These are phyloP conservation scores for Podila verticillata DNA, from an alignment of 192 early-diverging fungal genomes.

Conservation along the genomic window DNA sequence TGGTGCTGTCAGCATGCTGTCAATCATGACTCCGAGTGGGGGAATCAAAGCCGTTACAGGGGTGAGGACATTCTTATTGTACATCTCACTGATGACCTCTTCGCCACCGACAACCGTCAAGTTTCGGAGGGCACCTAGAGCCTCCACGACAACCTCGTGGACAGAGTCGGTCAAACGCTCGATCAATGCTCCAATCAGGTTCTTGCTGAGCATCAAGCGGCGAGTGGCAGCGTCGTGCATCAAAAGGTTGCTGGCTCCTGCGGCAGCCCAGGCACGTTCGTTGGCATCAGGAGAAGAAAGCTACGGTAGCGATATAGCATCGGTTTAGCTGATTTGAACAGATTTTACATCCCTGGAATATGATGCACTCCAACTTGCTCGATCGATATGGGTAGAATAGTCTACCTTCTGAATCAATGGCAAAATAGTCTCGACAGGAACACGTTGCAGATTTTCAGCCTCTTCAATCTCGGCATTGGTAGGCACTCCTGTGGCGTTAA, in stretches of 20 bases:
- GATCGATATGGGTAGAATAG: background rate
- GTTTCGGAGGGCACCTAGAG: slow-evolving; percentile 78
- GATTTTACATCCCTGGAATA: background rate
- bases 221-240: slow-evolving; percentile 70
- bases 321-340: background rate
- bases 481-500: slow-evolving; percentile 46
- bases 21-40: slow-evolving; percentile 42
- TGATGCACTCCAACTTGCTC: too few species aligned
- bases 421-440: slow-evolving; percentile 45
- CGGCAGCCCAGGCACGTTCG: slow-evolving; percentile 90
- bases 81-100: slow-evolving; percentile 67
- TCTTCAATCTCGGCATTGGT: slow-evolving; percentile 29
- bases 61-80: slow-evolving; percentile 62
- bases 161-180: slow-evolving; percentile 77
- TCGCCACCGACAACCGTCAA: slow-evolving; percentile 63
- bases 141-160: slow-evolving; percentile 78
- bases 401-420: slow-evolving; percentile 46
- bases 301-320: slow-evolving; percentile 45
- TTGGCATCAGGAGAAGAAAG: slow-evolving; percentile 70
- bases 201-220: slow-evolving; percentile 78
- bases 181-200: slow-evolving; percentile 72
- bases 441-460: slow-evolving; percentile 10
- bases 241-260: slow-evolving; percentile 85
- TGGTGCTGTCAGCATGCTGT: slow-evolving; percentile 30
- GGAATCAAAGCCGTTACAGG: slow-evolving; percentile 60